Base-by-base conservation (phyloP, 371 early-diverging fungal genomes). In the Cokeromyces recurvatus region DNA sequence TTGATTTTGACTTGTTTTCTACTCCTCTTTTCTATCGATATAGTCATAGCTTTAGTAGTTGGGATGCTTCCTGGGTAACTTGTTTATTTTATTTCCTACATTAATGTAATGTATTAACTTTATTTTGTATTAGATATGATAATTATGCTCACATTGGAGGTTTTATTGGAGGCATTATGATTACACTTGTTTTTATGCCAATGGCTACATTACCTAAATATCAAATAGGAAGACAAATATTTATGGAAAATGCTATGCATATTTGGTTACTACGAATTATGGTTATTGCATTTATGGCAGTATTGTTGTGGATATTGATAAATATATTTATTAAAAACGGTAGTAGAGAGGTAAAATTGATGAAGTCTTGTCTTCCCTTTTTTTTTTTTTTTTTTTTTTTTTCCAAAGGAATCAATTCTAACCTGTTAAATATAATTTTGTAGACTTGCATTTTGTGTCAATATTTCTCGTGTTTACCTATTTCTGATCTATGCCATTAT, bases 121-220 rank as follows among this genome's bases (percentile, higher is more conserved):
- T 2, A 25, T 16, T 54, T 61, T 48, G 85, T 3, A 8, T n/a
- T 32, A 49, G 42, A 34, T 43, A 51, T 45, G 90, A 90, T 66
- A 89, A 89, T 57, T 87, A 86, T 62, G 81, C 85, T 21, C 85
- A 84, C 58, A 43, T 82, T 38, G 62, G 62, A 19, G 60, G 65
- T 2, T 60, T 64, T 17, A 21, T 59, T 9, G 51, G 49, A 12
- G 65, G 65, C 0, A 11, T 60, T 1, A 25, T 57, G 5, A 39
- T 60, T n/a, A 47, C 57, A 5, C 34, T 74, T 10, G 52, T 66
- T 25, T 62, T 76, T 16, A 62, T 54, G 61, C 62, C 48, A 12
- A 51, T 48, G 1, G 14, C 20, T 19, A 23, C 4, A 16, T 32
- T 4, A 14, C 45, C 50, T 8, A 37, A 8, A 38, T 25, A 29